A percentile compares a stretch with the other conserved stretches of the same genome.
These are phyloP conservation scores for Setomelanomma holmii DNA, from an alignment of 2,329 filamentous ascomycete species.

Conservation along the genomic window DNA sequence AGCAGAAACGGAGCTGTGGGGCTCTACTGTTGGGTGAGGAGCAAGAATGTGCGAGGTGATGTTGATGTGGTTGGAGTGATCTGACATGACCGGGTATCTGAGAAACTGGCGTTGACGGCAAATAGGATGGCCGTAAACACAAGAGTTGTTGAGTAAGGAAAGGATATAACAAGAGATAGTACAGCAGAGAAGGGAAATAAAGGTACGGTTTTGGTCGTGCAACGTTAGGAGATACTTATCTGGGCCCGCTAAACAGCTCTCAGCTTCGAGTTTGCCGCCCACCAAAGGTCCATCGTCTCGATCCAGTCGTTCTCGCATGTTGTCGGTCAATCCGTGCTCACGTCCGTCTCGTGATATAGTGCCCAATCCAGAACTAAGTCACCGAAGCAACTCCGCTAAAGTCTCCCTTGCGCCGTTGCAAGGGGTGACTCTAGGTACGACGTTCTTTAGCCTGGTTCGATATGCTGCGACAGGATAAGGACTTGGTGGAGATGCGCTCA, in stretches of 20 bases:
- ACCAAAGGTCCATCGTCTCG: neutral
- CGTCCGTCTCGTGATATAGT: neutral
- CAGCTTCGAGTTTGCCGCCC: neutral
- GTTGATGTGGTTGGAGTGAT: no score
- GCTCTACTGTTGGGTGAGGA: no score
- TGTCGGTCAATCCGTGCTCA: neutral
- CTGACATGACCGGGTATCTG: no score
- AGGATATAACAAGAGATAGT: neutral
- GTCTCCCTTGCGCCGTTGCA: neutral
- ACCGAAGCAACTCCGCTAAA: neutral
- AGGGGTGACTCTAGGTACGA: neutral
- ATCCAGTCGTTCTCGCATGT: neutral
- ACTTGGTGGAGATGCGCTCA: neutral
- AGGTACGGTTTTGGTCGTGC: neutral
- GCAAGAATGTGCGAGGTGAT: no score
- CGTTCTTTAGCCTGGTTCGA: neutral
- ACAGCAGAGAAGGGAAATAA: neutral
- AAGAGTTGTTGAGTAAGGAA: no score
- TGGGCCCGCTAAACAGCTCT: neutral
- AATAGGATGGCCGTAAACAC: no score
- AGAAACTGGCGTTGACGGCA: no score
- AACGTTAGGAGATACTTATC: neutral
- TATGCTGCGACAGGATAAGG: neutral
- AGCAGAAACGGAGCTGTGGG: no score
- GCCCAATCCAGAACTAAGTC: neutral